Evolutionary conservation across 2,329 filamentous ascomycete species (phyloP).

Genomic region (Aspergillus intermedius): DNA sequence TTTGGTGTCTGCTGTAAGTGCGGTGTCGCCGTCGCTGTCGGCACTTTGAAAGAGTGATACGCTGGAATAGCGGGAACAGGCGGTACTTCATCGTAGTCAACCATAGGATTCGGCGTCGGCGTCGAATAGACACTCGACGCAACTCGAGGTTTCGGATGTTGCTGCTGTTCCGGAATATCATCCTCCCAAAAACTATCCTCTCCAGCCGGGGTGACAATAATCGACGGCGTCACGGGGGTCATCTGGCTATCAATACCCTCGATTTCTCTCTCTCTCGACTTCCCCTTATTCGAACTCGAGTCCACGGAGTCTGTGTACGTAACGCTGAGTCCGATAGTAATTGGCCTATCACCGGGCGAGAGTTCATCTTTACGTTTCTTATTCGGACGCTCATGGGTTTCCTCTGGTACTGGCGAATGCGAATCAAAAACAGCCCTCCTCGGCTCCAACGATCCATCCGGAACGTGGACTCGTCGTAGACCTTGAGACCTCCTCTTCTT

Average conservation of each 20-base stretch:
- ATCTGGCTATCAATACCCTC: slow-evolving; percentile 24
- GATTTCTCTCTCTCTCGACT: slow-evolving; percentile 16
- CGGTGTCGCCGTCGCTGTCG: slow-evolving; percentile 10
- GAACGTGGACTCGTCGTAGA: slow-evolving; percentile 11
- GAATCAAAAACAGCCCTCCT: background rate
- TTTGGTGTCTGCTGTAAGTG: slow-evolving; percentile 2
- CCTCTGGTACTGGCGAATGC: slow-evolving; percentile 9
- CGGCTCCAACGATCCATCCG: background rate
- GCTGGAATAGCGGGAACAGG: slow-evolving; percentile 38
- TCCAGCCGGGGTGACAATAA: slow-evolving; percentile 41
- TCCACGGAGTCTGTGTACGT: slow-evolving; percentile 24
- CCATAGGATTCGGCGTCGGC: slow-evolving; percentile 25
- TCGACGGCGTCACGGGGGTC: slow-evolving; percentile 40
- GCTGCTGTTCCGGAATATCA: slow-evolving; percentile 18
- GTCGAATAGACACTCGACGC: slow-evolving; percentile 42
- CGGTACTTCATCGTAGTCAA: slow-evolving; percentile 24
- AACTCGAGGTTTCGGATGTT: slow-evolving; percentile 21
- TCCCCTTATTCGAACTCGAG: slow-evolving; percentile 11
- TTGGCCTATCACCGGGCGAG: slow-evolving; percentile 40
- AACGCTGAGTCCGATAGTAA: slow-evolving; percentile 42
- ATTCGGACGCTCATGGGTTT: slow-evolving; percentile 6
- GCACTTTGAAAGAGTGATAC: slow-evolving; percentile 15
- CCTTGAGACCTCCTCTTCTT: slow-evolving; percentile 16
- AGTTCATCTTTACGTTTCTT: slow-evolving; percentile 27
- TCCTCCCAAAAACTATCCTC: slow-evolving; percentile 33